phyloP scores from a whole-genome alignment of 2,329 filamentous ascomycete genomes.

The Fusarium foetens region DNA sequence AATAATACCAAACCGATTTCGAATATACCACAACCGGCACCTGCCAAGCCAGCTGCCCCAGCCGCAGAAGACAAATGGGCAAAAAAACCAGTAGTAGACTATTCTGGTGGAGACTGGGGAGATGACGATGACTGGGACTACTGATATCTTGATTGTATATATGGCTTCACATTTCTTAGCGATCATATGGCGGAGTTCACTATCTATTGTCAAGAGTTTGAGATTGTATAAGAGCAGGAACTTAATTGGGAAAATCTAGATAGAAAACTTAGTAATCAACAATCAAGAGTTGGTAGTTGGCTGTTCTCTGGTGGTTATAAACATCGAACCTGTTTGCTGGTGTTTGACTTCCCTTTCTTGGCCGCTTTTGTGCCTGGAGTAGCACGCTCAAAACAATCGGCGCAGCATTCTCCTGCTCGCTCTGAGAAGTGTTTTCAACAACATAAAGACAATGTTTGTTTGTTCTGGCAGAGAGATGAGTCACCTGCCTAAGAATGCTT shows the following conservation, averaged over 20 bases:
- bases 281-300: background rate
- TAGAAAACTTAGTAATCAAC: background rate
- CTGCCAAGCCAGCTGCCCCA: background rate
- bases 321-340: background rate
- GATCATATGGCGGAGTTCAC: conserved; percentile 13
- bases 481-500: background rate
- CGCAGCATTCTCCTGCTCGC: background rate
- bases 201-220: conserved; percentile 4
- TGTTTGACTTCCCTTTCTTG: background rate
- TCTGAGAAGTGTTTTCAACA: background rate
- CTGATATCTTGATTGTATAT: conserved; percentile 16
- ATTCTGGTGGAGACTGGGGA: conserved; percentile 43
- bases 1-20: background rate
- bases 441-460: background rate
- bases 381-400: background rate
- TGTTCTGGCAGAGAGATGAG: background rate
- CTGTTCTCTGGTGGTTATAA: background rate
- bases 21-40: background rate
- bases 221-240: conserved; percentile 15
- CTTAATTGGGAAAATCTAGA: conserved; percentile 1
- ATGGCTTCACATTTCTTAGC: conserved; percentile 10
- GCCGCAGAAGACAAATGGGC: conserved; percentile 39
- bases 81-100: conserved; percentile 40
- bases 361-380: background rate
- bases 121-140: conserved; percentile 44